Evolutionary conservation across 2,329 filamentous ascomycete species (phyloP).

Genomic region (Hypoxylon sp.): DNA sequence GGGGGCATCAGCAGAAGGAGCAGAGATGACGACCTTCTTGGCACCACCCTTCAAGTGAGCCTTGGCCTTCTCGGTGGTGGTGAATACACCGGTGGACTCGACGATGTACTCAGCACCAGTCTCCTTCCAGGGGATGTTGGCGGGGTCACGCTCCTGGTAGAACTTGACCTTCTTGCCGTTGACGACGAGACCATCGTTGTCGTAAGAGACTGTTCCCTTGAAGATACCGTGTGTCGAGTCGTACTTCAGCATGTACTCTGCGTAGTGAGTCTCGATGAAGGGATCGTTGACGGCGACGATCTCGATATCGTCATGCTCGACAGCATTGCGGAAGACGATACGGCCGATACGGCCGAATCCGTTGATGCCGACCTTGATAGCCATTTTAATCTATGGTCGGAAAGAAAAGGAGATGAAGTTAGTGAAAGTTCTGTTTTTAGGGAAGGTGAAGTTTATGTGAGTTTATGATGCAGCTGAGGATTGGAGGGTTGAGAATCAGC

Average conservation of each 20-base stretch:
- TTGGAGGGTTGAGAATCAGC: slow-evolving; percentile 10
- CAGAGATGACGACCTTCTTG: slow-evolving; percentile 97
- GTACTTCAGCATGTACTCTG: slow-evolving; percentile 99
- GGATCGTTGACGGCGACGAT: slow-evolving; percentile 99
- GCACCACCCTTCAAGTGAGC: slow-evolving; percentile 96
- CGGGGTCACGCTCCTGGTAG: slow-evolving; percentile 92
- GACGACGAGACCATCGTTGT: slow-evolving; percentile 80
- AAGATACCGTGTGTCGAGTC: slow-evolving; percentile 97
- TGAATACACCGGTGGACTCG: slow-evolving; percentile 99
- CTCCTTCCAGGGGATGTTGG: slow-evolving; percentile 89
- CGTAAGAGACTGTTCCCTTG: slow-evolving; percentile 88
- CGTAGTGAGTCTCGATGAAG: slow-evolving; percentile 98
- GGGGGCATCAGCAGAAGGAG: slow-evolving; percentile 93
- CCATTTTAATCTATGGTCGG: slow-evolving; percentile 58
- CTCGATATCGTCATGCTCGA: slow-evolving; percentile 90
- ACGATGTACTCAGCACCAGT: slow-evolving; percentile 93
- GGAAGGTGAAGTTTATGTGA: not conserved
- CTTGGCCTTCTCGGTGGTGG: slow-evolving; percentile 94
- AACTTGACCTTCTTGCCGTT: slow-evolving; percentile 96
- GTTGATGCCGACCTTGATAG: slow-evolving; percentile 94
- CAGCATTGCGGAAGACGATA: slow-evolving; percentile 98
- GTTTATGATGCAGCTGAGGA: slow-evolving; percentile 1
- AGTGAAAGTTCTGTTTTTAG: slow-evolving; percentile 13
- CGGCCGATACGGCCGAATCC: slow-evolving; percentile 99
- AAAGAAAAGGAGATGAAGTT: slow-evolving; percentile 27